A percentile compares a stretch with the other conserved stretches of the same genome.
Conservation (phyloP, 202 grass and related monocot species). For the Dendrocalamus latiflorus region DNA sequence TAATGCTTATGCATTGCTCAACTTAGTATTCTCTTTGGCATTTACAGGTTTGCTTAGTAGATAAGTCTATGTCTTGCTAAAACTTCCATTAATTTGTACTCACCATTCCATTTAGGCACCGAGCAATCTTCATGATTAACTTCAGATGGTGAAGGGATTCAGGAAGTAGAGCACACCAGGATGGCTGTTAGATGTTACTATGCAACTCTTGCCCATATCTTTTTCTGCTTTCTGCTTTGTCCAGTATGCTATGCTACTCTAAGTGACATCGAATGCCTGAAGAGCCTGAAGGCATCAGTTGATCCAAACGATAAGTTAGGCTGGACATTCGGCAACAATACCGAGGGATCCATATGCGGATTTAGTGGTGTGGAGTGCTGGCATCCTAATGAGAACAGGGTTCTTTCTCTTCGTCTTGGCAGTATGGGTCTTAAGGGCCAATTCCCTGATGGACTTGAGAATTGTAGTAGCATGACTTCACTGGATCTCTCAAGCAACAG, state of each 20-base stretch:
- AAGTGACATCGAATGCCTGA: slow-evolving; percentile 65
- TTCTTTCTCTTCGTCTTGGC: slow-evolving; percentile 61
- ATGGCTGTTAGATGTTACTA: slow-evolving; percentile 9
- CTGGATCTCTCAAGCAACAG: slow-evolving; percentile 89
- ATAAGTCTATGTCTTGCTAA: neutral
- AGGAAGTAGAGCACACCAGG: neutral
- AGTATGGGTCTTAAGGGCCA: slow-evolving; percentile 67
- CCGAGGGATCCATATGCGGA: slow-evolving; percentile 67
- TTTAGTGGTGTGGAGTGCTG: slow-evolving; percentile 88
- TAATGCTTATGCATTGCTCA: neutral
- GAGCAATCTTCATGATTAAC: neutral
- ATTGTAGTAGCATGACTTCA: slow-evolving; percentile 77
- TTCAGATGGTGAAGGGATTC: neutral
- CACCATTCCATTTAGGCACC: neutral
- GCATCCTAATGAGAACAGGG: slow-evolving; percentile 83
- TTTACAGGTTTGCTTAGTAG: neutral
- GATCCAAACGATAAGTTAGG: slow-evolving; percentile 54
- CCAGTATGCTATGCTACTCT: slow-evolving; percentile 36
- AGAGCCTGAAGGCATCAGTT: slow-evolving; percentile 42
- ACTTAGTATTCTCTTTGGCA: neutral
- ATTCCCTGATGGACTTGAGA: slow-evolving; percentile 76
- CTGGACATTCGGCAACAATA: slow-evolving; percentile 66
- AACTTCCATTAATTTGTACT: neutral
- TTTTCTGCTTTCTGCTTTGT: slow-evolving; percentile 28
- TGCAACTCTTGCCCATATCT: neutral